Percentiles rank a stretch among this genome's conserved stretches.
These are phyloP conservation scores for Candida tammaniensis DNA, from an alignment of 805 yeast genomes.

Conservation along the genomic window DNA sequence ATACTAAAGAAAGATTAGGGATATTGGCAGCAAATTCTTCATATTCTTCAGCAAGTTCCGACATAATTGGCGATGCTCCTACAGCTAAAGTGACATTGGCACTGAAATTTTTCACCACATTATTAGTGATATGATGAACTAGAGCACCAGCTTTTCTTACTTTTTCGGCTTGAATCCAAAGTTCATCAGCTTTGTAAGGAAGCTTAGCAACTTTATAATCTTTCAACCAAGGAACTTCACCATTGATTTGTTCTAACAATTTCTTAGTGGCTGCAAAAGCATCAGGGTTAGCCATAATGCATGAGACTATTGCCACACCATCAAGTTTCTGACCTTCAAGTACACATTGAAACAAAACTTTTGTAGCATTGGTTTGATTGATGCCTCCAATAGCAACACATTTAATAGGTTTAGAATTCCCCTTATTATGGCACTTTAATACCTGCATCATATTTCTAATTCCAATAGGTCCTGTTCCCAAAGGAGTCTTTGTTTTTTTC, in stretches of 20 bases:
- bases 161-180: constrained; percentile 9
- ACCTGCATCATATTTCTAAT: constrained; percentile 51
- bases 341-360: constrained; percentile 52
- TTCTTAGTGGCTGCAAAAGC: constrained; percentile 51
- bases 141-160: constrained; percentile 47
- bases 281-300: constrained; percentile 64
- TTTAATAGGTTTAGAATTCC: constrained; percentile 28
- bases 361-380: constrained; percentile 57
- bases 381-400: constrained; percentile 84
- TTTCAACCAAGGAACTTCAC: constrained; percentile 8
- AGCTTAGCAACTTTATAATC: neutral
- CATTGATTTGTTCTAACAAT: constrained; percentile 24
- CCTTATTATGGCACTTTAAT: constrained; percentile 27
- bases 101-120: constrained; percentile 83
- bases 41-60: constrained; percentile 67
- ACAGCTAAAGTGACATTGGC: constrained; percentile 83
- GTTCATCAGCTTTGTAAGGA: neutral
- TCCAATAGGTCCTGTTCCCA: constrained; percentile 61
- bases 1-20: constrained; percentile 54
- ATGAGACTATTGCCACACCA: constrained; percentile 90
- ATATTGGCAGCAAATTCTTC: constrained; percentile 54
- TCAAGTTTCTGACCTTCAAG: constrained; percentile 50
- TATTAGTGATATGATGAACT: constrained; percentile 84
- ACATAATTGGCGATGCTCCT: constrained; percentile 89
- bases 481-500: constrained; percentile 55